Evolutionary conservation across 805 yeast genomes (phyloP), one percentile per base, ranked within the genome.

Genomic region (Cyberlindnera galapagoensis): DNA sequence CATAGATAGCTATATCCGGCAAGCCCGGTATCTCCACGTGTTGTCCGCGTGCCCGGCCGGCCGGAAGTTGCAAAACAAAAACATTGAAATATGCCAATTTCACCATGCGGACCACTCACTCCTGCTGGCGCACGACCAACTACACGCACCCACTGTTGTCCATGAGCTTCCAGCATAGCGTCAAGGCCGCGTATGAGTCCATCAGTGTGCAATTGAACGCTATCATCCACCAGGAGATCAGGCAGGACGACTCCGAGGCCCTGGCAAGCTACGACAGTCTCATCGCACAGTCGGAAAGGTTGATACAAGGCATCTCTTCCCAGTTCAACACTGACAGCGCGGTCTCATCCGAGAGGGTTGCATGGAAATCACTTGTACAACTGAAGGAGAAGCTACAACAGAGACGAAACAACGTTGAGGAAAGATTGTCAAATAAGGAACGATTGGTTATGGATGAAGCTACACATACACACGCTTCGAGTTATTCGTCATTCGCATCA

Each of bases 401-500:
- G 0, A 40, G 55, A 15, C 44, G 36, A 26, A 21, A 24, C 6
- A 22, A 25, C 6, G 37, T 40, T 11, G 33, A 35, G 15, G 22
- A 36, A 18, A 38, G 54, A 22, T 12, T 41, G 2, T 18, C 37
- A 2, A 27, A 19, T 12, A 38, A 38, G 3, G 40, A 40, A 26
- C 10, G 38, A 5, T 36, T 46, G 18, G 29, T 29, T 5, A 28
- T 50, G 3, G 38, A 31, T 10, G 39, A 33, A 3, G 29, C 29
- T 9, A 44, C 43, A 6, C 38, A 40, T 18, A 17, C 28, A 3
- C 42, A 39, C 14, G 51, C 44, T 5, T 29, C 47, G 2, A 50
- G 55, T 19, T 45, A 45, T 24, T 35, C 53, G 1, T 46, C 52
- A 2, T 50, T 50, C 30, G 38, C 43, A 26, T 42, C 52, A 5